phyloP scores from a whole-genome alignment of 169 alveolate species.

The Amoebophrya sp. region DNA sequence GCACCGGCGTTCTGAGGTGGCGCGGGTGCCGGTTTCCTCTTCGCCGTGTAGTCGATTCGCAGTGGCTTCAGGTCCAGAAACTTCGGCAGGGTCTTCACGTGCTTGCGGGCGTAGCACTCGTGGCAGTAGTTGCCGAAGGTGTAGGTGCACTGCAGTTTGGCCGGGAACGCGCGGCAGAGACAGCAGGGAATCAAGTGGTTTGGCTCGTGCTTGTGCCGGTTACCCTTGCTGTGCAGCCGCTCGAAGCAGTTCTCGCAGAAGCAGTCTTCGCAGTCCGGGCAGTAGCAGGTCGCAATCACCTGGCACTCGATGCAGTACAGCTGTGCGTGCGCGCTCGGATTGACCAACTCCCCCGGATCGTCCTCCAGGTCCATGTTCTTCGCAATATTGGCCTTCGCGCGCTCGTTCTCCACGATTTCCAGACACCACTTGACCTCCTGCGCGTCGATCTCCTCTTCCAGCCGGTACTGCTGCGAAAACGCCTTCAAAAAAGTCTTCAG shows the following conservation, averaged over 20 bases:
- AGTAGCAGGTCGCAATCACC: constrained; percentile 20
- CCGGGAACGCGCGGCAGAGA: constrained; percentile 47
- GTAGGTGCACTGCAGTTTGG: constrained; percentile 52
- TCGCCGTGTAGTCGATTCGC: constrained; percentile 35
- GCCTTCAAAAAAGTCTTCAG: constrained; percentile 50
- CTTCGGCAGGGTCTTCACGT: constrained; percentile 52
- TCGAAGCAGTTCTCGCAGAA: constrained; percentile 46
- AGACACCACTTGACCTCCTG: constrained; percentile 51
- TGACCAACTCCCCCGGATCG: constrained; percentile 22
- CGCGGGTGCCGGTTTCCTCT: not conserved
- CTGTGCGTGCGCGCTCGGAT: not conserved
- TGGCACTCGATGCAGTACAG: constrained; percentile 38
- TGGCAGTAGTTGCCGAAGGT: constrained; percentile 49
- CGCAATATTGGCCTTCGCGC: constrained; percentile 40
- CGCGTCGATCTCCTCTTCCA: constrained; percentile 49
- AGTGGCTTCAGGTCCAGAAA: constrained; percentile 49
- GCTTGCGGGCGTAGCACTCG: constrained; percentile 47
- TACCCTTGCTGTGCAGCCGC: constrained; percentile 45
- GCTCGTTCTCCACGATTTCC: constrained; percentile 46
- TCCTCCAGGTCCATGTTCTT: constrained; percentile 29
- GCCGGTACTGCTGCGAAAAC: constrained; percentile 48
- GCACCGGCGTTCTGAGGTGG: too few species aligned
- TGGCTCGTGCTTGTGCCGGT: constrained; percentile 46
- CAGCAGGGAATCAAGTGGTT: constrained; percentile 49
- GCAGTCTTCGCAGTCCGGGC: constrained; percentile 37